phyloP scores from a whole-genome alignment of 345 rosid species.

The Rubroshorea leprosula region DNA sequence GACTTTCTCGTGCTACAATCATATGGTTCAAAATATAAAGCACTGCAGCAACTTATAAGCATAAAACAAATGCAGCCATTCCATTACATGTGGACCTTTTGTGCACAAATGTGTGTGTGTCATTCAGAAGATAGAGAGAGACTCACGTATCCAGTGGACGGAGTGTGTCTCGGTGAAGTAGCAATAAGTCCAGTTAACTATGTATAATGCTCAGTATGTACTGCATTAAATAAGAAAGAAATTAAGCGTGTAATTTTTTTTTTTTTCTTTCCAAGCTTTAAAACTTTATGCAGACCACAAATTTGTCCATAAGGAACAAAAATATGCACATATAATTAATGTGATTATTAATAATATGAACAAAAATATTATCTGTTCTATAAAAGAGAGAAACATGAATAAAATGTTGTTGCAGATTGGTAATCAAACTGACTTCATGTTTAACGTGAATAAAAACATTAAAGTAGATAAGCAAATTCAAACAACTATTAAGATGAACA shows the following conservation, averaged over 20 bases:
- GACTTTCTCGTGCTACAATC: background rate
- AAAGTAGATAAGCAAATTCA: background rate
- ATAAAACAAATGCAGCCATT: background rate
- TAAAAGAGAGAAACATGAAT: background rate
- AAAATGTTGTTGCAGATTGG: background rate
- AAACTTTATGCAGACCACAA: background rate
- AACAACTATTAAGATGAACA: background rate
- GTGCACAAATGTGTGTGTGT: background rate
- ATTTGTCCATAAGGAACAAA: background rate
- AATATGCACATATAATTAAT: too few species aligned
- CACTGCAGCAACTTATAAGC: background rate
- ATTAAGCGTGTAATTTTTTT: background rate
- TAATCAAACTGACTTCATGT: too few species aligned
- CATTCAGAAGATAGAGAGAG: background rate
- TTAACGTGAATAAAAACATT: background rate
- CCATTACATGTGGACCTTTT: background rate
- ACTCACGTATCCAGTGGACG: slow-evolving; percentile 59
- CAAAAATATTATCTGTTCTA: too few species aligned
- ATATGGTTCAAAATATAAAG: background rate
- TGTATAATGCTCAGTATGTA: slow-evolving; percentile 52
- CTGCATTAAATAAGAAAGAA: slow-evolving; percentile 31
- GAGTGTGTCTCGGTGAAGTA: slow-evolving; percentile 54
- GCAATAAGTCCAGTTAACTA: slow-evolving; percentile 65
- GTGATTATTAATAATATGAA: too few species aligned
- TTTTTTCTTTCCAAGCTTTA: background rate